phyloP scores from a whole-genome alignment of 202 grass and related monocot genomes.

The Eragrostis tef region DNA sequence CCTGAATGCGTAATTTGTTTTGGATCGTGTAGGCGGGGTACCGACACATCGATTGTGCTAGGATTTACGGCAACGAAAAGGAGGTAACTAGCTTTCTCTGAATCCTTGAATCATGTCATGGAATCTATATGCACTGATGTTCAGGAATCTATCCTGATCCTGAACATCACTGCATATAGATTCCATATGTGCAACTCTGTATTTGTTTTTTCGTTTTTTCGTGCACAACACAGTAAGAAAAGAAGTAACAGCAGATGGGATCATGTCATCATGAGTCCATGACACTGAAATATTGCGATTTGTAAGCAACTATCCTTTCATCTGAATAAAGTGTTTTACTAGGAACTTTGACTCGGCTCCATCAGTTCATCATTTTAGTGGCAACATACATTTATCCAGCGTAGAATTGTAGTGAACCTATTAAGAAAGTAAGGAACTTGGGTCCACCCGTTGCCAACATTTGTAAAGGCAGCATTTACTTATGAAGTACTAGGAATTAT shows the following conservation, averaged over 20 bases:
- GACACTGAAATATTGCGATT: background rate
- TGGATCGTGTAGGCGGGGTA: slow-evolving; percentile 61
- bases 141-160: too few relatives aligned
- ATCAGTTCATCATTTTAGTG: background rate
- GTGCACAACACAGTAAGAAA: background rate
- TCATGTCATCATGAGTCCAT: too few relatives aligned
- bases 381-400: background rate
- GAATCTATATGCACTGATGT: too few relatives aligned
- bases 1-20: slow-evolving; percentile 49
- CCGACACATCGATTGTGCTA: slow-evolving; percentile 61
- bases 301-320: too few relatives aligned
- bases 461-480: too few relatives aligned
- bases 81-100: slow-evolving; percentile 48
- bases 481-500: too few relatives aligned
- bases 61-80: slow-evolving; percentile 54
- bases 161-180: background rate
- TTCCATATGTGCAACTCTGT: background rate
- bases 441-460: too few relatives aligned
- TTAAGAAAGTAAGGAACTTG: too few relatives aligned
- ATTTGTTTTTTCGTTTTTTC: background rate
- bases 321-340: background rate
- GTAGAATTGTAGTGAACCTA: background rate
- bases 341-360: background rate
- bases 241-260: background rate
- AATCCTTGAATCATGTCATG: background rate